Evolutionary conservation across 805 yeast species (phyloP).

Genomic region (Cyberlindnera petersonii): DNA sequence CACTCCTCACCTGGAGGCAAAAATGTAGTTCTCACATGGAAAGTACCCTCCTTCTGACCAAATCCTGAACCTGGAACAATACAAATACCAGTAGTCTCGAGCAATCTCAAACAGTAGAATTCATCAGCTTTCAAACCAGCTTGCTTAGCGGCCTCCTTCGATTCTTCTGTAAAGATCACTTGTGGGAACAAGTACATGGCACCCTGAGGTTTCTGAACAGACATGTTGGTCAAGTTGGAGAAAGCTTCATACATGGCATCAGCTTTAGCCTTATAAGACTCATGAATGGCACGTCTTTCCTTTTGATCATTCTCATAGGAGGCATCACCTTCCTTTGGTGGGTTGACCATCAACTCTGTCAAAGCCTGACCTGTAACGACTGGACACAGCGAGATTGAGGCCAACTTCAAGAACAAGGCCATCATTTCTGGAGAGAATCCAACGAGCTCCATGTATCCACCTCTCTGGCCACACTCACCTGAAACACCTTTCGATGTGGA

Average conservation of each 20-base stretch:
- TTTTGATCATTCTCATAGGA: conserved; percentile 62
- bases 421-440: conserved; percentile 72
- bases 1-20: conserved; percentile 93
- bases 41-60: conserved; percentile 87
- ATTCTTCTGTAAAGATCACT: conserved; percentile 60
- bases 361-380: conserved; percentile 94
- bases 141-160: conserved; percentile 56
- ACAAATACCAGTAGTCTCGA: conserved; percentile 91
- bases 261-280: conserved; percentile 63
- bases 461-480: conserved; percentile 99
- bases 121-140: conserved; percentile 70
- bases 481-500: conserved; percentile 97
- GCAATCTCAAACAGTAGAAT: conserved; percentile 77
- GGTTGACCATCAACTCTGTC: conserved; percentile 89
- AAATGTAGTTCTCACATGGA: conserved; percentile 93
- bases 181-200: conserved; percentile 97
- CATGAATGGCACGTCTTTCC: conserved; percentile 62
- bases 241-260: conserved; percentile 64
- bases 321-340: conserved; percentile 76
- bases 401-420: conserved; percentile 74
- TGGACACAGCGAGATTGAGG: conserved; percentile 88
- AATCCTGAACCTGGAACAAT: conserved; percentile 98
- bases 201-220: conserved; percentile 89
- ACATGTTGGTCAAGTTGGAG: conserved; percentile 70
- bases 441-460: conserved; percentile 93